Evolutionary conservation across 768 basidiomycete genomes (phyloP), one percentile per base, ranked within the genome.

Genomic region (Ramaria rubella): DNA sequence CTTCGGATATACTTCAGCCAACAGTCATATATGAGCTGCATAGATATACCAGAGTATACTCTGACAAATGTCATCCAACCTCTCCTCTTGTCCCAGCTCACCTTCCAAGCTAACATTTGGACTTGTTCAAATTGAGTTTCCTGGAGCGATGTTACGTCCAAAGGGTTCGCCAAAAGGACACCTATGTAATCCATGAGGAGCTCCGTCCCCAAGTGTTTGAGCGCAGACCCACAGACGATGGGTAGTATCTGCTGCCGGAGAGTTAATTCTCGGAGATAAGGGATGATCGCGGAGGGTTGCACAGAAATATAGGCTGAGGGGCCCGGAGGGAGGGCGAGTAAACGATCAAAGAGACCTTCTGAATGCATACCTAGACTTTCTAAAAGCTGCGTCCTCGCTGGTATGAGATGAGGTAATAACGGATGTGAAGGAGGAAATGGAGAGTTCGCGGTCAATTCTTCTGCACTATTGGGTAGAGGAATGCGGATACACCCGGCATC

Each of bases 11-110:
- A 55, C 31, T 33, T 50, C 44, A 12, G 45, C 17, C 30, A 23
- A 8, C 2, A 8, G 21, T 30, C 66, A 40, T 31, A 36, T 44
- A 49, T 42, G 19, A 61, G 30, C 9, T 49, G 58, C 53, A 58
- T n/a, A 31, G n/a, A 68, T 74, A 59, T 67, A 89, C 90, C 91
- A 52, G 90, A 91, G 68, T 94, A 94, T 19, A 94, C 81, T 24
- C 91, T 77, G 36, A 94, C 85, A 66, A 91, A 94, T 1, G 91
- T 93, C 90, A 94, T 91, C 91, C 91, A 94, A 23, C 91, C 91
- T 62, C 78, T 79, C 56, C 73, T 80, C 57, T 82, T 83, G 64
- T 94, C 90, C 90, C 90, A 92, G 29, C 74, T 77, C 21, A 94
- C 91, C 66, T 94, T 94, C 91, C 92, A 94, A 2, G 87, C 91